Evolutionary conservation across 2,329 filamentous ascomycete genomes (phyloP).

Genomic region (Fusarium nisikadoi): DNA sequence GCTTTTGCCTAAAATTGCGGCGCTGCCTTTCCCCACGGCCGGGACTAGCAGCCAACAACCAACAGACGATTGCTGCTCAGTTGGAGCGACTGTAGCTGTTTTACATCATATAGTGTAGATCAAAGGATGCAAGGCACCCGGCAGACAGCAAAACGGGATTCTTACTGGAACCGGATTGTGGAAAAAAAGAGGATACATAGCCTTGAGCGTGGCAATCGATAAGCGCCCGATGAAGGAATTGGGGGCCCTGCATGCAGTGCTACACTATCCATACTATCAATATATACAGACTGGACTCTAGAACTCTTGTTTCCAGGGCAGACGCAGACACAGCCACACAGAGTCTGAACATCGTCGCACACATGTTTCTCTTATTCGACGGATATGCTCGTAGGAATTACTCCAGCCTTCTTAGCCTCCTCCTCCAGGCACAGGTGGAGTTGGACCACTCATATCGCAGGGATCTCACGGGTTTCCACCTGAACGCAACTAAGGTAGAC

Average conservation of each 20-base stretch:
- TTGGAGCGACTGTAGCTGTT: not conserved
- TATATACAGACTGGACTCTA: constrained; percentile 8
- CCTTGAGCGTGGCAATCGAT: constrained; percentile 20
- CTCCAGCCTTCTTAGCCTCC: constrained; percentile 13
- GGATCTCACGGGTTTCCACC: not conserved
- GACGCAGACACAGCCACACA: constrained; percentile 26
- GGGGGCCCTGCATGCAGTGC: constrained; percentile 26
- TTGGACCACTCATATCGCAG: constrained; percentile 21
- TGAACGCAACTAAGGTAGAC: not conserved
- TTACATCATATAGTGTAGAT: constrained; percentile 19
- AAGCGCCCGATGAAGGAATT: constrained; percentile 15
- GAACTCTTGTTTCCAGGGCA: not conserved
- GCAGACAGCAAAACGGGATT: not conserved
- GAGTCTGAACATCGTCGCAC: constrained; percentile 1
- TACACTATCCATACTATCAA: constrained; percentile 29
- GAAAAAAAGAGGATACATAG: not conserved
- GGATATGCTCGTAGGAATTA: constrained; percentile 8
- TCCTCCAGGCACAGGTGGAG: constrained; percentile 29
- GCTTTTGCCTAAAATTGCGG: constrained; percentile 41
- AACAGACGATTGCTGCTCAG: not conserved
- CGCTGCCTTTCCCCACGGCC: constrained; percentile 16
- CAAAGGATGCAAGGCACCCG: constrained; percentile 31
- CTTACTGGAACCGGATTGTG: not conserved
- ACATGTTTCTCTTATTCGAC: not conserved
- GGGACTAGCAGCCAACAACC: constrained; percentile 18